These are phyloP conservation scores for Candolleomyces efflorescens DNA, from an alignment of 768 basidiomycete species.

Conservation along the genomic window DNA sequence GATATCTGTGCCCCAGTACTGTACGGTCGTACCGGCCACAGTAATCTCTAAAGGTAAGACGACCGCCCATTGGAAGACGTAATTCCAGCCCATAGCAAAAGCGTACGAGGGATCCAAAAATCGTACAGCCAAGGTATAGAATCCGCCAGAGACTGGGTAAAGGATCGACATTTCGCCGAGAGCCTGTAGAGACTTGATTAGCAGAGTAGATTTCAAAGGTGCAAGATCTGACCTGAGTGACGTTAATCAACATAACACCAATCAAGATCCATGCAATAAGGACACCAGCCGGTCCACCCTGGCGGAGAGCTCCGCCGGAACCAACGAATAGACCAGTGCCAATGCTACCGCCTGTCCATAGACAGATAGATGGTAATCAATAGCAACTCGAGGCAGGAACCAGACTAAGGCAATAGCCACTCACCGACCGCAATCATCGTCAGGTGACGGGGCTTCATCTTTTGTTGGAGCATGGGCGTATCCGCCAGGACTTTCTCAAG, in stretches of 20 bases:
- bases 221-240: slow-evolving; percentile 32
- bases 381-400: too few species aligned
- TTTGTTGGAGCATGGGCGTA: slow-evolving; percentile 42
- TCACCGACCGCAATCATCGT: slow-evolving; percentile 46
- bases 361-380: too few species aligned
- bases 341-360: slow-evolving; percentile 35
- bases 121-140: slow-evolving; percentile 42
- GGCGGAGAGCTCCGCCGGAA: slow-evolving; percentile 34
- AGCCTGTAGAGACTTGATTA: slow-evolving; percentile 22
- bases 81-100: slow-evolving; percentile 50
- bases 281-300: slow-evolving; percentile 40
- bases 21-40: slow-evolving; percentile 39
- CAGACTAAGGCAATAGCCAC: slow-evolving; percentile 10
- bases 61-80: slow-evolving; percentile 43
- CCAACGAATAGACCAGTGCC: slow-evolving; percentile 48
- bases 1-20: slow-evolving; percentile 37
- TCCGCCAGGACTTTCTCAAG: slow-evolving; percentile 34
- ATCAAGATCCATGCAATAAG: slow-evolving; percentile 42
- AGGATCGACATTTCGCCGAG: slow-evolving; percentile 47
- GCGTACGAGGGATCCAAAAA: slow-evolving; percentile 46
- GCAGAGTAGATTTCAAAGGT: neutral
- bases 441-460: slow-evolving; percentile 45
- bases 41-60: slow-evolving; percentile 42
- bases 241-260: slow-evolving; percentile 45
- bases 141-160: slow-evolving; percentile 46